These are phyloP conservation scores for Flueggea neowawraea DNA, from an alignment of 441 rosid species.

Conservation along the genomic window DNA sequence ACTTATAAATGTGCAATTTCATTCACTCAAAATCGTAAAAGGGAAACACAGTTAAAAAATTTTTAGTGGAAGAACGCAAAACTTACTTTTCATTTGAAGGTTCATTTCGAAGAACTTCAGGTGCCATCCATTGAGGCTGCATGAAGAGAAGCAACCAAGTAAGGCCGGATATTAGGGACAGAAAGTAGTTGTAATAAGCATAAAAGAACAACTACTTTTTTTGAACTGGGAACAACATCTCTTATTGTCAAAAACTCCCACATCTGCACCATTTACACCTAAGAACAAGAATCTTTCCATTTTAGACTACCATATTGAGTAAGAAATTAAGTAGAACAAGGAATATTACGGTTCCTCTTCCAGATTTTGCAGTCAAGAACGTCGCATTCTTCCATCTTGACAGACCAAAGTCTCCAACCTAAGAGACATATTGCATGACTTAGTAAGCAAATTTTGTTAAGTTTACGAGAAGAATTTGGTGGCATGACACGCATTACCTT, in stretches of 20 bases:
- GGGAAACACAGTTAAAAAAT: too few species aligned
- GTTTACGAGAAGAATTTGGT: background rate
- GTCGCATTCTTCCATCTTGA: constrained; percentile 83
- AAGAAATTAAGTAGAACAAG: background rate
- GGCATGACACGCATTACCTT: constrained; percentile 40
- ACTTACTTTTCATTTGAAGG: constrained; percentile 83
- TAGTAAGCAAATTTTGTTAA: constrained; percentile 6
- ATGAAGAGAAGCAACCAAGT: constrained; percentile 7
- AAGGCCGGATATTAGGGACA: background rate
- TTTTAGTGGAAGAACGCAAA: too few species aligned
- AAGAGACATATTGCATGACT: constrained; percentile 5
- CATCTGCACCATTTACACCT: background rate
- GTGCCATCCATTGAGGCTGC: constrained; percentile 99
- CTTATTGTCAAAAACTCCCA: too few species aligned
- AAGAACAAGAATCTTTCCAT: too few species aligned
- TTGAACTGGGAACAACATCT: too few species aligned
- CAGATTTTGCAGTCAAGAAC: constrained; percentile 65
- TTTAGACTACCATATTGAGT: background rate
- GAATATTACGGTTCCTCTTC: constrained; percentile 71
- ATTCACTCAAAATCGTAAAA: too few species aligned
- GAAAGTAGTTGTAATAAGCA: background rate
- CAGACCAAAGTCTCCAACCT: constrained; percentile 96
- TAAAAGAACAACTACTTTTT: background rate
- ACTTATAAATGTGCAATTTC: too few species aligned
- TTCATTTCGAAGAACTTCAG: constrained; percentile 81